Percentiles rank a stretch among this genome's conserved stretches.
These are phyloP conservation scores for Cercospora canescens DNA, from an alignment of 2,329 filamentous ascomycete species.

Conservation along the genomic window DNA sequence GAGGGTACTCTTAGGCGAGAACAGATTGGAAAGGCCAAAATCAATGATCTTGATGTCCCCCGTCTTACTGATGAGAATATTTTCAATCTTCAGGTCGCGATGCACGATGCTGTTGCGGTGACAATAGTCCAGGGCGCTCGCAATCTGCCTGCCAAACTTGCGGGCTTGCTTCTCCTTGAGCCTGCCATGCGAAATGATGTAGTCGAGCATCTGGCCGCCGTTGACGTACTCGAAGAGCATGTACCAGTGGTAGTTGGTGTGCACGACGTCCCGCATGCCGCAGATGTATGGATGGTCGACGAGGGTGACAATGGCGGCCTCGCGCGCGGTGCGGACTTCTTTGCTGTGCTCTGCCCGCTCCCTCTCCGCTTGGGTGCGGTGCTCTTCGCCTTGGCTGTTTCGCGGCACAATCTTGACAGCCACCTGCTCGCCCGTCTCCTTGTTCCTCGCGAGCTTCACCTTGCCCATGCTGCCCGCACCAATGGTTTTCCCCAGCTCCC, in stretches of 20 bases:
- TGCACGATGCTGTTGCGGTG: conserved; percentile 98
- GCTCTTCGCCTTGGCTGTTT: conserved; percentile 77
- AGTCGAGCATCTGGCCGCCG: conserved; percentile 98
- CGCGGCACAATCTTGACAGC: conserved; percentile 97
- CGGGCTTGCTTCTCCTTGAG: conserved; percentile 97
- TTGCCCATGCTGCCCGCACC: conserved; percentile 99
- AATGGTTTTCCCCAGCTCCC: conserved; percentile 94
- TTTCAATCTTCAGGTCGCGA: conserved; percentile 96
- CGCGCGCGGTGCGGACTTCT: conserved; percentile 89
- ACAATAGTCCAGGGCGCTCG: conserved; percentile 94
- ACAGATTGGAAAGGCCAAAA: conserved; percentile 95
- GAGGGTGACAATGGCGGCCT: conserved; percentile 93
- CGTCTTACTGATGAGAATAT: conserved; percentile 98
- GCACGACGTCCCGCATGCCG: conserved; percentile 89
- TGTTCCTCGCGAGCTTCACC: conserved; percentile 90
- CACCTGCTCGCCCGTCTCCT: conserved; percentile 89
- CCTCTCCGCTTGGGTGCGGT: conserved; percentile 68
- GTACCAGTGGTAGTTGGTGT: conserved; percentile 98
- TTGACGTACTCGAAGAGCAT: conserved; percentile 99
- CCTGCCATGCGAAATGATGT: conserved; percentile 97
- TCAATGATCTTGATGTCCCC: conserved; percentile 99
- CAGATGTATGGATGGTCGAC: conserved; percentile 95
- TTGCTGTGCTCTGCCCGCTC: conserved; percentile 95
- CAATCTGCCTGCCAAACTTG: conserved; percentile 96
- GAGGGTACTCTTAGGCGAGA: conserved; percentile 78